Evolutionary conservation across 2,329 filamentous ascomycete genomes (phyloP), one percentile per base, ranked within the genome.

Genomic region (Beauveria sp.): DNA sequence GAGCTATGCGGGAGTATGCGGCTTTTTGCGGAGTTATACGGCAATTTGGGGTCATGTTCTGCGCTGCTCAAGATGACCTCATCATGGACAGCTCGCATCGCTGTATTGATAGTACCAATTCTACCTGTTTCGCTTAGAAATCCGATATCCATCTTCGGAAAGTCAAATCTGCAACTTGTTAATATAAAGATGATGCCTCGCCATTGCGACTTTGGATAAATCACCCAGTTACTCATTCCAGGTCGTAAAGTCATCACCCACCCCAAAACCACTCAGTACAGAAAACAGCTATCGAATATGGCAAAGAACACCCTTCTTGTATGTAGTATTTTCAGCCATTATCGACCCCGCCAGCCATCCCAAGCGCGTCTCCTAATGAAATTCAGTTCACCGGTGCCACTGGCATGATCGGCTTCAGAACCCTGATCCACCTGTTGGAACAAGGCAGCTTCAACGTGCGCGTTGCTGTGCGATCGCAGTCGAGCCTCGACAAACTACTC

Each of bases 381-480:
- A 9, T 6, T 7, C n/a, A 55, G 58, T 54, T 72, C 24, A 73
- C 71, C 18, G 71, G 70, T n/a, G 68, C 65, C 43, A 70, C 70
- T 34, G 70, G 71, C 61, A 66, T 70, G 54, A 64, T 72, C 20
- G 71, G 71, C 38, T 72, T 69, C 63, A 65, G 65, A 40, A 66
- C 68, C 20, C 65, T 72, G 14, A 28, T 70, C 45, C 58, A 55
- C 8, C 54, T 66, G 47, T 67, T 72, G 12, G 52, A 68, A 20
- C 51, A 55, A 45, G 64, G 64, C 7, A 69, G 69, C 55, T 69
- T 70, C 59, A 55, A 60, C 16, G 66, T 72, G 34, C 71, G 72
- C 58, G 68, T 65, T 38, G 71, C 71, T 45, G 66, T 72, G 9
- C 67, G 70, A 58, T 68, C 65, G 34, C 61, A 64, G 28, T 64